These are phyloP conservation scores for Ganoderma multipileum DNA, from an alignment of 1,284 basidiomycete species.

Conservation along the genomic window DNA sequence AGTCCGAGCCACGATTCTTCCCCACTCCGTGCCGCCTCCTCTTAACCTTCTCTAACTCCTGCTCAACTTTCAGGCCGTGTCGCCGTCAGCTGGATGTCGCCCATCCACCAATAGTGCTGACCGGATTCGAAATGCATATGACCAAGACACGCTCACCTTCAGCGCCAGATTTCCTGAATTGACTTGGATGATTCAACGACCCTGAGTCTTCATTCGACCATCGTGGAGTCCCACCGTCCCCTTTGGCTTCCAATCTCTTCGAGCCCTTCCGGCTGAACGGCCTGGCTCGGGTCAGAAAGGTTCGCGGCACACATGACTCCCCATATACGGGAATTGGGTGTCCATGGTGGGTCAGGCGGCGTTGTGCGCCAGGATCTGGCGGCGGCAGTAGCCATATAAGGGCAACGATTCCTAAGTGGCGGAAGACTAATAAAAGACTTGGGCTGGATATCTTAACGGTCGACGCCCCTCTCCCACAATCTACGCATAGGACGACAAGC, in stretches of 20 bases:
- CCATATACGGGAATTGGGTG: constrained; percentile 25
- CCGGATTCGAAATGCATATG: not conserved
- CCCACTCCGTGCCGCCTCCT: too few species aligned
- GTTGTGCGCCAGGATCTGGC: not conserved
- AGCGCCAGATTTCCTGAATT: not conserved
- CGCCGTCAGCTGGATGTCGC: not conserved
- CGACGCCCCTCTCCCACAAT: constrained; percentile 3
- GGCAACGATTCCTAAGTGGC: constrained; percentile 5
- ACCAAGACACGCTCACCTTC: not conserved
- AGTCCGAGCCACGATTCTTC: not conserved
- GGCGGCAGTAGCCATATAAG: constrained; percentile 15
- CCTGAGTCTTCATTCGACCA: constrained; percentile 1
- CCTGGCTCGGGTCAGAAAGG: not conserved
- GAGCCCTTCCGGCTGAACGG: not conserved
- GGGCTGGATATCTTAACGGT: not conserved
- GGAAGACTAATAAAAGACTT: not conserved
- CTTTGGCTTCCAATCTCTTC: not conserved
- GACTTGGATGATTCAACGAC: not conserved
- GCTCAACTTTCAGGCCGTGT: not conserved
- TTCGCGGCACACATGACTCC: constrained; percentile 26
- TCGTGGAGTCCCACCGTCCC: constrained; percentile 18
- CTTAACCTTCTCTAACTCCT: not conserved
- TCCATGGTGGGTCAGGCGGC: constrained; percentile 23
- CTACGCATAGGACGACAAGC: not conserved
- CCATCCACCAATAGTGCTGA: not conserved